Base-by-base conservation (phyloP, 352 stramenopile species). In the Phytopythium ostracodes region DNA sequence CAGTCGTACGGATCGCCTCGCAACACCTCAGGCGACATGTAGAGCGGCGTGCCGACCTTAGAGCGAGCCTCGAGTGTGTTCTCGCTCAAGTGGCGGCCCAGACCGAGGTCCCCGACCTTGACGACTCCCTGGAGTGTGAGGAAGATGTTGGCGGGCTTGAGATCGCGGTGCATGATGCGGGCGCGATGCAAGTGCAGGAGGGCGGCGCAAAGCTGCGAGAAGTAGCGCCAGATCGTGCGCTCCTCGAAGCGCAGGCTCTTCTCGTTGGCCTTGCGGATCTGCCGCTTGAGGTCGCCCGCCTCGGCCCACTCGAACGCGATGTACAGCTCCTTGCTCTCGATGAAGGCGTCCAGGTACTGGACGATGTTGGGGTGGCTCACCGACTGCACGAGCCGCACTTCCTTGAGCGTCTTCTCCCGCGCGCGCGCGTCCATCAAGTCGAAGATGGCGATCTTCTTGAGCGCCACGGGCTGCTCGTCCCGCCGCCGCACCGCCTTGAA, bases 141-240 rank as follows among this genome's bases (percentile, higher is more conserved):
- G 46, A 98, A 92, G 46, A 98, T 94, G 68, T 98, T 98, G 24
- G 92, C 94, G 1, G 94, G 91, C 63, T 98, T 98, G 9, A 98
- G 65, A 58, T 98, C 94, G 20, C 94, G 85, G 59, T 98, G 94
- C 78, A 98, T 96, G 67, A 98, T 97, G 15, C 91, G 76, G n/a
- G 77, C 77, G 3, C 79, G 56, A 59, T 98, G 93, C 68, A 98
- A 77, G 59, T 98, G 81, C 56, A 82, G 42, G 27, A 98, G 84
- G 22, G 91, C 94, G 2, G 79, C 76, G 50, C 74, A 91, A 54
- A 98, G 88, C 64, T 98, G 89, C 18, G 64, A 59, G 62, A 98
- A 98, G 63, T 98, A 98, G 25, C 91, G 92, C 94, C 92, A 98
- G 57, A 98, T 92, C 25, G 94, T 88, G 18, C 84, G 79, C 72